phyloP scores from a whole-genome alignment of 768 basidiomycete genomes.

The Mrakia blollopis region DNA sequence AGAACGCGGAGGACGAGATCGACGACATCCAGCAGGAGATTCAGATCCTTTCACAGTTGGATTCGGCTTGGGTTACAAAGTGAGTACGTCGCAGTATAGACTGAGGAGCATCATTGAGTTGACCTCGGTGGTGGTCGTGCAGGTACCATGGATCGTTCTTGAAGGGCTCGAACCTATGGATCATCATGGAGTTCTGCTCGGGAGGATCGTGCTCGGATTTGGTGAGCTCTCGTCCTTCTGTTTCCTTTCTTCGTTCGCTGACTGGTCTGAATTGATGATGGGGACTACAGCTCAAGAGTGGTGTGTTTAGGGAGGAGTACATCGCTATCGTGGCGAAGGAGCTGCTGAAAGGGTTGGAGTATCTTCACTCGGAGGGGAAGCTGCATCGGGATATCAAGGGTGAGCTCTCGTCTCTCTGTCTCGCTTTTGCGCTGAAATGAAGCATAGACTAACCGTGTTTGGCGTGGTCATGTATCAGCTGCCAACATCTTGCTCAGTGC shows the following conservation, averaged over 20 bases:
- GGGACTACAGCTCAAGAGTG: slow-evolving; percentile 81
- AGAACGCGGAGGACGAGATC: slow-evolving; percentile 98
- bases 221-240: slow-evolving; percentile 51
- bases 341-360: slow-evolving; percentile 84
- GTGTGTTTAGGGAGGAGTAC: slow-evolving; percentile 95
- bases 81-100: slow-evolving; percentile 52
- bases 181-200: slow-evolving; percentile 95
- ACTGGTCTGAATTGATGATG: neutral
- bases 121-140: slow-evolving; percentile 15
- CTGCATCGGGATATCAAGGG: slow-evolving; percentile 99
- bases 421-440: neutral
- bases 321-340: slow-evolving; percentile 96
- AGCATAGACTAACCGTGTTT: too few relatives aligned
- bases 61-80: slow-evolving; percentile 95
- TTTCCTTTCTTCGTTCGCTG: slow-evolving; percentile 17
- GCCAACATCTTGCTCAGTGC: slow-evolving; percentile 91
- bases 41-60: slow-evolving; percentile 91
- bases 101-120: too few relatives aligned
- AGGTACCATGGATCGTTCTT: slow-evolving; percentile 95
- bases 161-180: slow-evolving; percentile 96
- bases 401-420: slow-evolving; percentile 41
- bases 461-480: slow-evolving; percentile 52
- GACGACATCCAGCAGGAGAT: slow-evolving; percentile 99
- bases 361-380: slow-evolving; percentile 92
- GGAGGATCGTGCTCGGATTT: slow-evolving; percentile 97